A percentile compares a stretch with the other conserved stretches of the same genome.
Evolutionary conservation across 345 rosid species (phyloP).

Genomic region (Lumnitzera littorea): DNA sequence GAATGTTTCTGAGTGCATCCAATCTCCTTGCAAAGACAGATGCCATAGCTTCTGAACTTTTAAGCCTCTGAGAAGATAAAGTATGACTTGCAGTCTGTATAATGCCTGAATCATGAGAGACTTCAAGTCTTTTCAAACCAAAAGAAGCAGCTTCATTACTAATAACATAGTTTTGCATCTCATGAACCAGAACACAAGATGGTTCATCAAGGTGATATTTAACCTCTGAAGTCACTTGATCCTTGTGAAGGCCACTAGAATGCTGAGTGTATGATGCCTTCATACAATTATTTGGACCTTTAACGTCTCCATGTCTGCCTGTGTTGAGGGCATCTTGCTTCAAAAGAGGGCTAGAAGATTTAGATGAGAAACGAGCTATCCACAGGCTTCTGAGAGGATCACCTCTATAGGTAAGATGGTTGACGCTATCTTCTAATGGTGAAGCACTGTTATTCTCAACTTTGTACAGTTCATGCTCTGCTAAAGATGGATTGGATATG

Average conservation of each 20-base stretch:
- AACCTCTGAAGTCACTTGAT: slow-evolving; percentile 11
- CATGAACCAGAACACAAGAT: slow-evolving; percentile 6
- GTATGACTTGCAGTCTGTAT: slow-evolving; percentile 15
- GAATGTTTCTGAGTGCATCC: slow-evolving; percentile 57
- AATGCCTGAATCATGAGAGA: slow-evolving; percentile 24
- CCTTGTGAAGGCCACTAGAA: slow-evolving; percentile 10
- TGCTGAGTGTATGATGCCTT: slow-evolving; percentile 14
- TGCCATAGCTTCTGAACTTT: slow-evolving; percentile 55
- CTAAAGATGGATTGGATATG: slow-evolving; percentile 24
- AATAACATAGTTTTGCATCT: slow-evolving; percentile 13
- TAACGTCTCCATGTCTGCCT: slow-evolving; percentile 12
- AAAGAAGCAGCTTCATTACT: slow-evolving; percentile 23
- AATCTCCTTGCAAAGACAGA: slow-evolving; percentile 63
- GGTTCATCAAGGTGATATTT: slow-evolving; percentile 14
- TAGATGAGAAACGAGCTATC: slow-evolving; percentile 67
- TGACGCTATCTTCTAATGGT: slow-evolving; percentile 30
- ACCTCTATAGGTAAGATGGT: slow-evolving; percentile 26
- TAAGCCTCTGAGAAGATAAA: slow-evolving; percentile 27
- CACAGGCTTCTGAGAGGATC: slow-evolving; percentile 54
- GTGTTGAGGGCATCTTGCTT: slow-evolving; percentile 16
- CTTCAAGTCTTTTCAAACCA: slow-evolving; percentile 20
- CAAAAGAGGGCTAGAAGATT: slow-evolving; percentile 15
- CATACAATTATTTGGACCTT: slow-evolving; percentile 19
- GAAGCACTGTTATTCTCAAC: slow-evolving; percentile 17
- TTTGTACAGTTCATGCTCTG: slow-evolving; percentile 25